Evolutionary conservation across 164 flowering plant species (phyloP).

Genomic region (Vitis cinerea): DNA sequence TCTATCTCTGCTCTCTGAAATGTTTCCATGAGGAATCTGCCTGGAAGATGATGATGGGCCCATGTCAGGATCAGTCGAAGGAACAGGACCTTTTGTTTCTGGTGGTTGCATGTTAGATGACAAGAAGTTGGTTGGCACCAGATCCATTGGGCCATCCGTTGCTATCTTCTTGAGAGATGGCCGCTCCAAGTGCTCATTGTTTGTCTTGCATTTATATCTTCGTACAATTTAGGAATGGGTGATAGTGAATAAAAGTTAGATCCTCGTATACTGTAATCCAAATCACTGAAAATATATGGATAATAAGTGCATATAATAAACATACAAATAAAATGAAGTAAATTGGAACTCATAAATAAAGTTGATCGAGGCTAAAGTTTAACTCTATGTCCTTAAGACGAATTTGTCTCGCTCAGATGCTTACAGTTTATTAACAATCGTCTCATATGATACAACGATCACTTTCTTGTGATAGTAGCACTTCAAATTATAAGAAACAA

Average conservation of each 20-base stretch:
- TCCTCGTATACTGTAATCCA: too few relatives aligned
- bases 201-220: slow-evolving; percentile 63
- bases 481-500: too few relatives aligned
- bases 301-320: too few relatives aligned
- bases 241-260: background rate
- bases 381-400: too few relatives aligned
- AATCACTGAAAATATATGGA: too few relatives aligned
- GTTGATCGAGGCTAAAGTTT: too few relatives aligned
- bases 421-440: too few relatives aligned
- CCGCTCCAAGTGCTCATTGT: slow-evolving; percentile 43
- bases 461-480: too few relatives aligned
- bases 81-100: slow-evolving; percentile 24
- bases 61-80: slow-evolving; percentile 28
- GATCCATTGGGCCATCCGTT: slow-evolving; percentile 40
- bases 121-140: slow-evolving; percentile 24
- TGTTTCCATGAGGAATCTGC: slow-evolving; percentile 26
- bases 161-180: slow-evolving; percentile 59
- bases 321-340: too few relatives aligned
- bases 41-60: slow-evolving; percentile 40
- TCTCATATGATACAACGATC: too few relatives aligned
- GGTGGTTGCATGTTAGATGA: slow-evolving; percentile 33
- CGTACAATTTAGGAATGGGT: background rate
- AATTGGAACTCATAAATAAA: too few relatives aligned
- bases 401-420: too few relatives aligned
- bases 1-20: slow-evolving; percentile 29